Evolutionary conservation across 2,329 filamentous ascomycete genomes (phyloP).

Genomic region (Sporothrix inflata): DNA sequence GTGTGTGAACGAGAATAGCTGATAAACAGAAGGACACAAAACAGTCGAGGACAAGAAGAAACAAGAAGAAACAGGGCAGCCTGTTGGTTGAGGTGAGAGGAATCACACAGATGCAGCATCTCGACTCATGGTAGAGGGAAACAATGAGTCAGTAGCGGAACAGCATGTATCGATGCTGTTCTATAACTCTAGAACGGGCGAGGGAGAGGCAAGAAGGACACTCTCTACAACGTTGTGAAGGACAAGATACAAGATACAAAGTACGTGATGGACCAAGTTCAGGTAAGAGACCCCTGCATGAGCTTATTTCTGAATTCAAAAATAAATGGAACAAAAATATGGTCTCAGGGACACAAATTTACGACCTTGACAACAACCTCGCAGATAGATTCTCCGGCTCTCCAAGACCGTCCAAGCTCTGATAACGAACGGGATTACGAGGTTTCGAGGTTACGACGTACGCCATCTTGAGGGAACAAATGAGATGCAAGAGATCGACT

Average conservation of each 20-base stretch:
- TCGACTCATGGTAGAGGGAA: background rate
- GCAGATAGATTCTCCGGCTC: slow-evolving; percentile 8
- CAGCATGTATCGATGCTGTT: background rate
- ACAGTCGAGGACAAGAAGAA: no score
- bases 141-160: slow-evolving; percentile 15
- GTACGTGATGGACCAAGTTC: no score
- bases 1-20: no score
- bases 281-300: background rate
- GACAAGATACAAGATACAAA: background rate
- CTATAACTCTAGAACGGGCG: background rate
- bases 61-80: background rate
- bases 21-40: no score
- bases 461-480: background rate
- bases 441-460: background rate
- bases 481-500: slow-evolving; percentile 8
- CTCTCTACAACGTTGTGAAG: background rate
- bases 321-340: background rate
- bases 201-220: background rate
- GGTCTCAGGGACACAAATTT: slow-evolving; percentile 15
- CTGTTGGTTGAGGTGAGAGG: background rate
- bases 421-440: background rate
- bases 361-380: background rate
- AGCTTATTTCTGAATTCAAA: background rate
- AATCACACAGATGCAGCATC: background rate
- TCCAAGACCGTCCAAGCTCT: background rate